These are phyloP conservation scores for Clitopilus hobsonii DNA, from an alignment of 768 basidiomycete species.

Conservation along the genomic window DNA sequence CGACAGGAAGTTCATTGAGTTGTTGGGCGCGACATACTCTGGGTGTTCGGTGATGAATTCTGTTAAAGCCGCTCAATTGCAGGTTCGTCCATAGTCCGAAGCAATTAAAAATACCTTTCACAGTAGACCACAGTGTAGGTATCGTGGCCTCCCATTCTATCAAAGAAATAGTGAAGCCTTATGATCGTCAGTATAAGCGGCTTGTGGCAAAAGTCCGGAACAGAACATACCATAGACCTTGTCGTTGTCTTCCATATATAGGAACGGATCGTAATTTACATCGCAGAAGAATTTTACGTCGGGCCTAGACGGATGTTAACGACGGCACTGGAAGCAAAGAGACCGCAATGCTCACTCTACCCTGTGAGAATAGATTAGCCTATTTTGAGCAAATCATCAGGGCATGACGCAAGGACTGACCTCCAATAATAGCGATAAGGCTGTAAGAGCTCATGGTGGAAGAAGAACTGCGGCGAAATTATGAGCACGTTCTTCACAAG, in stretches of 20 bases:
- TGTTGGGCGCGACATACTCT: constrained; percentile 53
- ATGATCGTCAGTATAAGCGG: not conserved
- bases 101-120: constrained; percentile 45
- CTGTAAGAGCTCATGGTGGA: constrained; percentile 69
- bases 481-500: not conserved
- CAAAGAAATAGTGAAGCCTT: constrained; percentile 77
- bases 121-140: constrained; percentile 70
- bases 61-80: constrained; percentile 18
- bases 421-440: constrained; percentile 85
- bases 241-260: constrained; percentile 67
- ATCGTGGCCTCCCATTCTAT: constrained; percentile 80
- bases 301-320: constrained; percentile 40
- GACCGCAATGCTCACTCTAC: constrained; percentile 58
- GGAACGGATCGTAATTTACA: constrained; percentile 75
- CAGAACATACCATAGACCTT: constrained; percentile 38
- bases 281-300: constrained; percentile 76
- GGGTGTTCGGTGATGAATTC: constrained; percentile 68
- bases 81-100: constrained; percentile 4
- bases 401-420: constrained; percentile 18
- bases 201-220: not conserved
- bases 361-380: constrained; percentile 26
- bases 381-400: constrained; percentile 1
- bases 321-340: not conserved
- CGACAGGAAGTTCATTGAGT: constrained; percentile 72
- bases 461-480: constrained; percentile 61